These are phyloP conservation scores for Phytophthora citricola DNA, from an alignment of 352 stramenopile species.

Conservation along the genomic window DNA sequence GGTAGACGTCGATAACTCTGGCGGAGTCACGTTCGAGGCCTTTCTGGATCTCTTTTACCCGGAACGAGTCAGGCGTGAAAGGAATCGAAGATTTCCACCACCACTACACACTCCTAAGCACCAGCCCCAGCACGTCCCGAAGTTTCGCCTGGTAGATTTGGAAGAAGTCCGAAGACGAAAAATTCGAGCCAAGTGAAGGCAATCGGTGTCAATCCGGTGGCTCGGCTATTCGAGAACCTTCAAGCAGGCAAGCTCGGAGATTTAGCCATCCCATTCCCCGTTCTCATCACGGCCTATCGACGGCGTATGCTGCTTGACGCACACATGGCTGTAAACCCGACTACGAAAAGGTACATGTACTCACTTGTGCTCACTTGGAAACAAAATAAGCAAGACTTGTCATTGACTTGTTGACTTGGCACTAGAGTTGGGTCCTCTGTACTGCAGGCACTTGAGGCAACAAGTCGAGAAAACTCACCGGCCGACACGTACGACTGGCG, in stretches of 20 bases:
- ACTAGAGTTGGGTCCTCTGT: constrained; percentile 37
- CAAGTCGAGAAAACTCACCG: constrained; percentile 11
- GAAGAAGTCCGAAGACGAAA: constrained; percentile 14
- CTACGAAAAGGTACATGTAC: constrained; percentile 40
- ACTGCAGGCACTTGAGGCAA: constrained; percentile 74
- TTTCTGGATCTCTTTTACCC: constrained; percentile 80
- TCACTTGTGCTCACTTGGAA: background rate
- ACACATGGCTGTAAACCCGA: constrained; percentile 77
- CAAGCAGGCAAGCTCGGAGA: constrained; percentile 82
- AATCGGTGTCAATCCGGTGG: constrained; percentile 56
- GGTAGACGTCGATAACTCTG: constrained; percentile 69
- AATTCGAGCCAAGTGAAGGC: constrained; percentile 6
- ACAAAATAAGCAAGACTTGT: background rate
- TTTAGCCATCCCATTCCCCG: constrained; percentile 72
- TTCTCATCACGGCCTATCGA: constrained; percentile 82
- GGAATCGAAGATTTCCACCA: constrained; percentile 17
- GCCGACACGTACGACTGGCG: constrained; percentile 29
- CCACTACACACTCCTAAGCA: constrained; percentile 60
- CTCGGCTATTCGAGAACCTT: constrained; percentile 82
- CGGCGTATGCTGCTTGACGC: constrained; percentile 84
- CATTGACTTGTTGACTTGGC: background rate
- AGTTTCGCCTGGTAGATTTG: constrained; percentile 9
- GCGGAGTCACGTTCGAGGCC: constrained; percentile 76
- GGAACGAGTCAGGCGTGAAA: constrained; percentile 50
- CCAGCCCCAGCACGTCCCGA: constrained; percentile 13